These are phyloP conservation scores for Sporothrix phasma DNA, from an alignment of 2,329 filamentous ascomycete species.

Conservation along the genomic window DNA sequence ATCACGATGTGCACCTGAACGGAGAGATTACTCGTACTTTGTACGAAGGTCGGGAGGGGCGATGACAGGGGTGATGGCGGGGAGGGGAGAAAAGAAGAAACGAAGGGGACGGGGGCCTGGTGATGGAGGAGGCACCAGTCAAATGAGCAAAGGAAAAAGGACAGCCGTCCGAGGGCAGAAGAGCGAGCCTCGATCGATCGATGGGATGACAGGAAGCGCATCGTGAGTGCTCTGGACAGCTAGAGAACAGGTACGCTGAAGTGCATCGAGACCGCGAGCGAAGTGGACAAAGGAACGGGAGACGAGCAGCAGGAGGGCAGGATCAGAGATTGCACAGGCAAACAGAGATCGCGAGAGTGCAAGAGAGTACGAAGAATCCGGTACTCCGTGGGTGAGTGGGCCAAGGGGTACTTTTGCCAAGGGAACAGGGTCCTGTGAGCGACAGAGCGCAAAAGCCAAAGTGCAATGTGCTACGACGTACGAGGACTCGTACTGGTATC, in stretches of 20 bases:
- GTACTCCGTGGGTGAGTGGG: too few relatives aligned
- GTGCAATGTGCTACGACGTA: neutral
- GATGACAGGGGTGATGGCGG: neutral
- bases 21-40: too few relatives aligned
- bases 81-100: too few relatives aligned
- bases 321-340: neutral
- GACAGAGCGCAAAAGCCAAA: too few relatives aligned
- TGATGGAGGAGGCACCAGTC: neutral
- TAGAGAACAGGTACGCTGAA: neutral
- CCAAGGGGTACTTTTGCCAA: neutral
- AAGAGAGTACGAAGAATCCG: neutral
- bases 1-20: too few relatives aligned
- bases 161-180: neutral
- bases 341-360: neutral
- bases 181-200: neutral
- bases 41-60: neutral
- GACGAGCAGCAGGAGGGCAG: neutral
- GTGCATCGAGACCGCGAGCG: neutral
- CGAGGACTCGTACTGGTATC: too few relatives aligned
- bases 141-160: neutral
- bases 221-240: neutral
- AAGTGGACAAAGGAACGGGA: conserved; percentile 2
- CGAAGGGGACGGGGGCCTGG: neutral
- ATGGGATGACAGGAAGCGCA: neutral
- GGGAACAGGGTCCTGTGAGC: neutral